Base-by-base conservation (phyloP, 768 basidiomycete species). In the Mycena galericulata region DNA sequence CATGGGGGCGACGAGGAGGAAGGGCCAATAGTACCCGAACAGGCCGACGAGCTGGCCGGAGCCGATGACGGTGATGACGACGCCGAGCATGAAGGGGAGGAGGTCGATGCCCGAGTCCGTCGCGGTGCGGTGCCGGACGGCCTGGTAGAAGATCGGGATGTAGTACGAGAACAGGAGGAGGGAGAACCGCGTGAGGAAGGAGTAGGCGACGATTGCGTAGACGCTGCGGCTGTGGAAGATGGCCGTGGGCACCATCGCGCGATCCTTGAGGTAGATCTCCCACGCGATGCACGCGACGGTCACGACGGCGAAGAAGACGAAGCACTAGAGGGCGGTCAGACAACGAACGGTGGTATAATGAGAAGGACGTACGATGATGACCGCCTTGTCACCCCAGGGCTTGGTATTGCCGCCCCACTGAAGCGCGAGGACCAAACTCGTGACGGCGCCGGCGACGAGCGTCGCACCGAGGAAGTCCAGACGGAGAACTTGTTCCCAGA, bases 371-470 rank as follows among this genome's bases (percentile, higher is more conserved):
- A 75, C 66, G 49, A 60, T 54, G 59, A 78, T 70, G 51, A 70
- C 64, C 26, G 46, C 65, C 30, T 34, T 20, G 61, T 69, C 34
- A 43, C 68, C 71, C 86, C 86, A 87, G 0, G 81, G 73, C 68
- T 82, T 82, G 22, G 76, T 72, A 69, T 82, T 81, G 0, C 85
- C 85, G 22, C 84, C 85, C 81, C 82, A 84, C 60, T 84, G 81
- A 2, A 86, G 74, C 2, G 85, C 79, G 10, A 86, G 75, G 20
- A 85, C 75, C 15, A 85, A 73, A 45, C 73, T 76, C 7, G 79
- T 82, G 41, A 83, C 74, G 18, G 76, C 58, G 9, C 61, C 78
- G 43, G 85, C 74, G 50, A 80, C 73, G 29, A 85, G 74, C 18
- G 70, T 69, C 0, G 79, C 76, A 11, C 84, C 85, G 56, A 83